Evolutionary conservation across 495 filamentous ascomycete genomes (phyloP), one percentile per base, ranked within the genome.

Genomic region (Penicillium pancosmium): DNA sequence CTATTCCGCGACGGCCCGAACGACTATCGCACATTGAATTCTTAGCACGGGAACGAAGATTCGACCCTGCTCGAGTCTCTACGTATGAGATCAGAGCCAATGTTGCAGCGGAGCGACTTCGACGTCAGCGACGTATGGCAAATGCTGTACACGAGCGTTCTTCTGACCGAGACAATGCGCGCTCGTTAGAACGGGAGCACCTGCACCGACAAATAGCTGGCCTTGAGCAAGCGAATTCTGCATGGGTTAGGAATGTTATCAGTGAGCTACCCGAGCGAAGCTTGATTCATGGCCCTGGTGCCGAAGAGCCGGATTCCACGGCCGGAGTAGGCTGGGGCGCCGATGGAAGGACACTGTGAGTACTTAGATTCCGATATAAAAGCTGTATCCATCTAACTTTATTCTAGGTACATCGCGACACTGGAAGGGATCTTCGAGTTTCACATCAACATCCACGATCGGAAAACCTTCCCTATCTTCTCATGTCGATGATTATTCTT

Each of bases 391-490:
- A 23, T 38, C 53, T 73, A 27, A 52, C 51, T 33, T n/a, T 53
- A 38, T 18, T 31, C 15, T 56, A 91, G 90, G 57, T 91, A 86
- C 61, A 79, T 90, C 63, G 90, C 82, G n/a, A 88, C 88, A 4
- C 80, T 89, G 53, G 80, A 88, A 50, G 90, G 90, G 18, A 88
- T 93, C 16, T 87, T 89, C 57, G 87, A 92, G 70, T 89, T 86
- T 59, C 79, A 80, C 21, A 76, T 92, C 55, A 88, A 93, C 65
- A 66, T 86, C 19, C 67, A 79, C n/a, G 81, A 83, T 50, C 80
- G 89, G 56, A 89, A 84, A 70, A 78, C 82, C 5, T 89, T 86
- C 64, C 88, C 89, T 25, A 79, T 79, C 34, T 74, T 88, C 41
- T 73, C 75, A 21, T 80, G 83, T 59, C 78, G 87, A 54, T 91